Evolutionary conservation across 306 rosid genomes (phyloP).

Genomic region (Dryas alaskensis): DNA sequence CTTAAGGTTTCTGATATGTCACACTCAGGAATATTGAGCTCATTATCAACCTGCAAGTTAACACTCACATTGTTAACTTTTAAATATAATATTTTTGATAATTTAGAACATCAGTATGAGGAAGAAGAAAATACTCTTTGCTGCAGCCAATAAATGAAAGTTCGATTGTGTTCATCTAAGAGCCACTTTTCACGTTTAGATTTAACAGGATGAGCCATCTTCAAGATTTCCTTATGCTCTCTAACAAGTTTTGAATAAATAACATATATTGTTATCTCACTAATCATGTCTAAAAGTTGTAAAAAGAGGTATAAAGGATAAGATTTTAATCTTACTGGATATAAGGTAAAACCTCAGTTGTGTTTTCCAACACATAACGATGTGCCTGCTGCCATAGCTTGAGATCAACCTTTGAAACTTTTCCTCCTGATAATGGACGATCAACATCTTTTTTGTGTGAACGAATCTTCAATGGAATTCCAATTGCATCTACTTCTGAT

Average conservation of each 20-base stretch:
- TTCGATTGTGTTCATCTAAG: conserved; percentile 5
- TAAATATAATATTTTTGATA: too few species aligned
- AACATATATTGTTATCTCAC: neutral
- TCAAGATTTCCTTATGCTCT: neutral
- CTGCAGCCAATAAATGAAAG: neutral
- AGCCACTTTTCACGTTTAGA: neutral
- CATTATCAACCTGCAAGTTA: too few species aligned
- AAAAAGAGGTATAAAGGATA: too few species aligned
- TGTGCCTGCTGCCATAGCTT: neutral
- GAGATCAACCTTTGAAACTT: neutral
- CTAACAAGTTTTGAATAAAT: neutral
- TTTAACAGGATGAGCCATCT: neutral
- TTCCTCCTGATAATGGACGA: neutral
- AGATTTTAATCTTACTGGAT: neutral
- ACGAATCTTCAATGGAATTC: neutral
- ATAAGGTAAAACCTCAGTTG: neutral
- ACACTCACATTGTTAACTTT: too few species aligned
- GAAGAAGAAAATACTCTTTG: neutral
- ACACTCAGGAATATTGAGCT: too few species aligned
- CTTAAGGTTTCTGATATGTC: too few species aligned
- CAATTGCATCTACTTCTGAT: neutral
- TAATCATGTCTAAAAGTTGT: neutral
- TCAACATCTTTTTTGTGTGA: neutral
- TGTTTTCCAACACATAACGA: neutral
- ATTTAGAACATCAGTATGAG: too few species aligned